phyloP scores from a whole-genome alignment of 495 filamentous ascomycete species.

The Niebla homalea region DNA sequence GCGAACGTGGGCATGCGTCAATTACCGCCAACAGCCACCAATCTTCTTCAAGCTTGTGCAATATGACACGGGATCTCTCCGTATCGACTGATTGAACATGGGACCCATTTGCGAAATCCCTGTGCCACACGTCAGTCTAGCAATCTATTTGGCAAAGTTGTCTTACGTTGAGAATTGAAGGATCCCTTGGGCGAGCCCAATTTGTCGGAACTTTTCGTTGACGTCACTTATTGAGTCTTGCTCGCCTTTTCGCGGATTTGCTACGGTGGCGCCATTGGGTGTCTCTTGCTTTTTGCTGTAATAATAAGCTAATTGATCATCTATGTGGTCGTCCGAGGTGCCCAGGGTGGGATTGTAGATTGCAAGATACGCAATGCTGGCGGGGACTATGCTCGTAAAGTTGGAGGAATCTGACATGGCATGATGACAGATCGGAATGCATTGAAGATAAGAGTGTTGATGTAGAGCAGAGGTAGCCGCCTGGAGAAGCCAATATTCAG shows the following conservation, averaged over 20 bases:
- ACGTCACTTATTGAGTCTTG: constrained; percentile 39
- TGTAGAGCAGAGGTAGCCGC: neutral
- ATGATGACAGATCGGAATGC: constrained; percentile 9
- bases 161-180: constrained; percentile 72
- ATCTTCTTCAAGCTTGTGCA: constrained; percentile 70
- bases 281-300: constrained; percentile 23
- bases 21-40: constrained; percentile 92
- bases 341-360: constrained; percentile 93
- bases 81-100: constrained; percentile 81
- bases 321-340: constrained; percentile 70
- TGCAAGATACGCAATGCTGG: constrained; percentile 73
- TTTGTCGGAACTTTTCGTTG: constrained; percentile 77
- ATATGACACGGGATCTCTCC: constrained; percentile 67
- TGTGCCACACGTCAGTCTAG: constrained; percentile 19
- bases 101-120: constrained; percentile 65
- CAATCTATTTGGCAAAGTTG: neutral
- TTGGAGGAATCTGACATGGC: constrained; percentile 15
- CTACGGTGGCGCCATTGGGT: neutral
- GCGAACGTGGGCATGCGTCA: too few relatives aligned
- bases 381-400: constrained; percentile 40
- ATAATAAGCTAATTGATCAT: constrained; percentile 87
- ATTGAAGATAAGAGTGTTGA: neutral
- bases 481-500: neutral
- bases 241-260: constrained; percentile 14
- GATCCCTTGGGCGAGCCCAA: constrained; percentile 97